These are phyloP conservation scores for Trypanosoma caninum DNA, from an alignment of 208 protist genomes.

Conservation along the genomic window DNA sequence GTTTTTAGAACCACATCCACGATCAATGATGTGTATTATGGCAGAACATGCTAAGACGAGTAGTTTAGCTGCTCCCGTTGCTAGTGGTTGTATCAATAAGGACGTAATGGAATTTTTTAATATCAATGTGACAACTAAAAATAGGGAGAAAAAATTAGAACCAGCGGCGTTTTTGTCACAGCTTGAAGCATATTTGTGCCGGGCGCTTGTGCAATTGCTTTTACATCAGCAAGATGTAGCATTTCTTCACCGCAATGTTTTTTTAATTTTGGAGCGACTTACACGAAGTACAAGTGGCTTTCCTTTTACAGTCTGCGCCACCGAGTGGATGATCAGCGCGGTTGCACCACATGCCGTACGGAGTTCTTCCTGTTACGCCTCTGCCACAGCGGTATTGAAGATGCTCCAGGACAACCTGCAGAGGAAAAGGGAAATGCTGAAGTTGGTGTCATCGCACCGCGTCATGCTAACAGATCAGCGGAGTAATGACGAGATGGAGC, in stretches of 20 bases:
- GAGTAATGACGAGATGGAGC: too few relatives aligned
- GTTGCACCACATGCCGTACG: constrained; percentile 54
- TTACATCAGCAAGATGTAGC: constrained; percentile 43
- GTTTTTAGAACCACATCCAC: constrained; percentile 22
- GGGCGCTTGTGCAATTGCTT: constrained; percentile 49
- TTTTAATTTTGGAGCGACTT: constrained; percentile 68
- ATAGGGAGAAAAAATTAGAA: not conserved
- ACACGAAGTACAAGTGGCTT: constrained; percentile 35
- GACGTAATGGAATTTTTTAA: not conserved
- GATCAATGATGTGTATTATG: constrained; percentile 12
- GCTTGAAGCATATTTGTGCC: constrained; percentile 54
- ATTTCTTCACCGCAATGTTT: constrained; percentile 61
- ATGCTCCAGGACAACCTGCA: constrained; percentile 35
- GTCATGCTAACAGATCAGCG: not conserved
- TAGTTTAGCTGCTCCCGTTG: too few relatives aligned
- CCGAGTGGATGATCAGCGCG: constrained; percentile 50
- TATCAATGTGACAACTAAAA: not conserved
- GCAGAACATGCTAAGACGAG: too few relatives aligned
- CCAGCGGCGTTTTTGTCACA: constrained; percentile 40
- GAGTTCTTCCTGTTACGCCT: constrained; percentile 56
- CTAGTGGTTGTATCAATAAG: not conserved
- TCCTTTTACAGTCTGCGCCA: constrained; percentile 44
- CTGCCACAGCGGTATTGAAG: constrained; percentile 65
- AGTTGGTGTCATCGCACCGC: constrained; percentile 8
- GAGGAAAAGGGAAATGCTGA: constrained; percentile 9